A percentile compares a stretch with the other conserved stretches of the same genome.
Conservation (phyloP, 805 yeast genomes). For the Hanseniaspora vineae region DNA sequence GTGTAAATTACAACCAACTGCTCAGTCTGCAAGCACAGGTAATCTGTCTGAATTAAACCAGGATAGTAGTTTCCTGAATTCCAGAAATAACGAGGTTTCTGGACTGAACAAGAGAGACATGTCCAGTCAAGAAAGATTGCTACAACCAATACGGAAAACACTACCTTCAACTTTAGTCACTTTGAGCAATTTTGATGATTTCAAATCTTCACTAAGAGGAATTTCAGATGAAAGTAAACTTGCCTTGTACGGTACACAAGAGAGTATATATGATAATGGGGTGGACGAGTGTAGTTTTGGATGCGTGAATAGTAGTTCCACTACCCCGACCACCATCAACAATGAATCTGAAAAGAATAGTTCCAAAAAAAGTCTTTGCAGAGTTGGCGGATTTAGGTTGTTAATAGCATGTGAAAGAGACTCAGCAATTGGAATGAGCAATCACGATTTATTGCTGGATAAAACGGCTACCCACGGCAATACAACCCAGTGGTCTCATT, state of each 20-base stretch:
- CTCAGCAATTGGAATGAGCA: slow-evolving; percentile 23
- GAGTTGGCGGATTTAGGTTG: slow-evolving; percentile 19
- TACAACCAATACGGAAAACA: no score
- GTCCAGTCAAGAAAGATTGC: no score
- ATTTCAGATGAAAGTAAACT: background rate
- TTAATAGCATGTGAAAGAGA: slow-evolving; percentile 27
- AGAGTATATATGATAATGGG: background rate
- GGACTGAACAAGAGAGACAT: no score
- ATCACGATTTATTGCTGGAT: slow-evolving; percentile 24
- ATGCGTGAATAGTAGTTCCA: no score
- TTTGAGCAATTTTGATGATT: background rate
- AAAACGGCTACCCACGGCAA: slow-evolving; percentile 12
- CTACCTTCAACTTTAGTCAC: background rate
- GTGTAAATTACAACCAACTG: no score
- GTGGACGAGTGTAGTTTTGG: background rate
- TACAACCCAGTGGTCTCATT: no score
- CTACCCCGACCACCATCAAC: no score
- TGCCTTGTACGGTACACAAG: background rate
- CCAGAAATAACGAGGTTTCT: no score
- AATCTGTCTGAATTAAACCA: no score
- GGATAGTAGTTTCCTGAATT: no score
- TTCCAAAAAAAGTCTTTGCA: background rate
- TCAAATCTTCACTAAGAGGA: background rate
- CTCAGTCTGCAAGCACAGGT: no score
- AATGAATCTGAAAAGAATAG: background rate